Evolutionary conservation across 2,329 filamentous ascomycete species (phyloP), one percentile per base, ranked within the genome.

Genomic region (Colletotrichum euphorbiae): DNA sequence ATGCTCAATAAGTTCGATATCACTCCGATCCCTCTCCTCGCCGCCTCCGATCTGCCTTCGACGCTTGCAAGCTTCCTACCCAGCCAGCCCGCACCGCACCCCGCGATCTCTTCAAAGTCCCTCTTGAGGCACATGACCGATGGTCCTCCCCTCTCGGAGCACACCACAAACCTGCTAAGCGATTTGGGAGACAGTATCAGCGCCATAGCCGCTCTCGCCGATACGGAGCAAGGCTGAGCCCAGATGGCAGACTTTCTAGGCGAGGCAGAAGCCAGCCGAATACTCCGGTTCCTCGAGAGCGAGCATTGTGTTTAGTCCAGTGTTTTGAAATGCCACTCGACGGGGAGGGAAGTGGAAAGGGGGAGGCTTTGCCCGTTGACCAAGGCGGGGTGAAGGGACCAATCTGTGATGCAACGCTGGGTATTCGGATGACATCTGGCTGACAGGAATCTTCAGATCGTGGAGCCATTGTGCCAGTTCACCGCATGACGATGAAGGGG

Each of bases 21-120:
- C 7, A 80, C 81, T 5, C 72, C 85, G 40, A 74, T 87, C 17
- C 84, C 83, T 3, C 74, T 86, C 56, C 73, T 77, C 15, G 76
- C 76, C 1, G 65, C 76, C 43, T 67, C 73, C 11, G 75, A 77
- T 13, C 74, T 85, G 15, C 75, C 78, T n/a, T 59, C 72, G 2
- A 77, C 75, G 9, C 73, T 87, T 21, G 74, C 76, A n/a, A 71
- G 75, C 0, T 80, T 86, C 62, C 75, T 77, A 58, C 71, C 72
- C 51, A 75, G 79, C 65, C 67, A 78, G 21, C 46, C 45, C 50
- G 11, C 21, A 15, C 38, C 36, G 36, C 62, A 58, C 12, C 63
- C 45, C 46, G 40, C 24, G 17, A 36, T 33, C 17, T 24, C 36
- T 4, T 6, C 45, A 5, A 4, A 28, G 48, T 51, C 15, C 12